These are phyloP conservation scores for Sphagnum contortum DNA, from an alignment of 225 moss, liverwort and hornwort genomes.

Conservation along the genomic window DNA sequence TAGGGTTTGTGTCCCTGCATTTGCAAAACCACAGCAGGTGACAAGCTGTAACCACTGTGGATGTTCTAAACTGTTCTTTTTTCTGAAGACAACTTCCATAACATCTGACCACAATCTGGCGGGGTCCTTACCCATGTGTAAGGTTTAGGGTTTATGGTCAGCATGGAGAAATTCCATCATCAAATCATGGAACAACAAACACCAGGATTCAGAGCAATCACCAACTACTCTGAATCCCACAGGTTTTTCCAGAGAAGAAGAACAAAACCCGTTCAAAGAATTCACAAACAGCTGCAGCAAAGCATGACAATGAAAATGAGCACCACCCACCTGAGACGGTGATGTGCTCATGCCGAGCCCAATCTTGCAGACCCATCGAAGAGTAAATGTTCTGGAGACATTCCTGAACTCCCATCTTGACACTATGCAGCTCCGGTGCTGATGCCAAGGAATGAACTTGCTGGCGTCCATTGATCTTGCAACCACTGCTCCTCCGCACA, in stretches of 20 bases:
- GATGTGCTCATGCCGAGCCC: conserved; percentile 15
- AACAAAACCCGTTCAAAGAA: no score
- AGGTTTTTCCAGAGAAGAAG: no score
- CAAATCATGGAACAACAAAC: no score
- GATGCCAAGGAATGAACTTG: no score
- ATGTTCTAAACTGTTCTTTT: no score
- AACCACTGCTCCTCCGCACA: no score
- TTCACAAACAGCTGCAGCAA: not conserved
- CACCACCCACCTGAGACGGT: conserved; percentile 16
- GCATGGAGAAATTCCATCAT: not conserved
- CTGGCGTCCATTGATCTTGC: no score
- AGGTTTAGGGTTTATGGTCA: not conserved
- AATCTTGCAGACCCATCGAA: conserved; percentile 28
- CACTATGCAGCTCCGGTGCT: no score
- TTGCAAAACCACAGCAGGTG: not conserved
- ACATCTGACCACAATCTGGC: not conserved
- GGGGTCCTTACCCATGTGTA: not conserved
- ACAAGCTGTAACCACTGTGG: no score
- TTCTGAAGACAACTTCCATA: no score
- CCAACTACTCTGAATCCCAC: no score
- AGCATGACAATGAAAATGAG: not conserved
- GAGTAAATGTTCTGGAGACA: conserved; percentile 20
- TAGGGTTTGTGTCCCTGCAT: conserved; percentile 60
- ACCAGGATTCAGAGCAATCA: no score
- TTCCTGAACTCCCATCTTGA: conserved; percentile 3